Base-by-base conservation (phyloP, 768 basidiomycete genomes). In the Pleurotus eryngii region DNA sequence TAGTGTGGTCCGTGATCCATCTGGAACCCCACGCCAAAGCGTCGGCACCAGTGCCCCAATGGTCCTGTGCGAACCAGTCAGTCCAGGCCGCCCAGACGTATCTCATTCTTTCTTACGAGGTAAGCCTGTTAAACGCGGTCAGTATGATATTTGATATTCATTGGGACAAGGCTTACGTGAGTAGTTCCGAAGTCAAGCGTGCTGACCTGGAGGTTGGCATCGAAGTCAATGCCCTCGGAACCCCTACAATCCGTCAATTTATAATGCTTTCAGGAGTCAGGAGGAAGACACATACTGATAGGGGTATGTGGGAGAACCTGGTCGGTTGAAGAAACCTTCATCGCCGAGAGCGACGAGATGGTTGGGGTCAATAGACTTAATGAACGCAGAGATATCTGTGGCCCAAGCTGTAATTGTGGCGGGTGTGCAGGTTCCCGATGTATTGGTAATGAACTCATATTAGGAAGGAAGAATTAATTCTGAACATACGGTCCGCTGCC, bases 111-210 rank as follows among this genome's bases (percentile, higher is more conserved):
- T n/a, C 22, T 45, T 60, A 71, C 72, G 22, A 72, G 70, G 62
- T 73, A 76, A 18, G 73, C 63, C 74, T 76, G 49, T n/a, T 9
- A 5, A 12, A 8, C 46, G 14, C 35, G n/a, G 12, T 40, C 6
- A 59, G 39, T 39, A 8, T 14, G 18, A 48, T 18, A 37, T 45
- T 45, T 46, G 24, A 8, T 14, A 56, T 38, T 22, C 38, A 18
- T 5, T 15, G 50, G 37, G 14, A 35, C 2, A 35, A 50, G 35
- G 18, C 80, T 59, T 64, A 84, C 84, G 59, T 88, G 87, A 68
- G 82, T 80, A 12, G 87, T 88, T 9, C 85, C 86, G 61, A 84
- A 87, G 66, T 87, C 86, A 55, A 87, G 64, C 18, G 81, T 79
- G 53, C 69, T 68, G 49, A 87, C 80, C 12, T 69, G 73, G 48